These are phyloP conservation scores for Populus tremula DNA, from an alignment of 345 rosid genomes.

Conservation along the genomic window DNA sequence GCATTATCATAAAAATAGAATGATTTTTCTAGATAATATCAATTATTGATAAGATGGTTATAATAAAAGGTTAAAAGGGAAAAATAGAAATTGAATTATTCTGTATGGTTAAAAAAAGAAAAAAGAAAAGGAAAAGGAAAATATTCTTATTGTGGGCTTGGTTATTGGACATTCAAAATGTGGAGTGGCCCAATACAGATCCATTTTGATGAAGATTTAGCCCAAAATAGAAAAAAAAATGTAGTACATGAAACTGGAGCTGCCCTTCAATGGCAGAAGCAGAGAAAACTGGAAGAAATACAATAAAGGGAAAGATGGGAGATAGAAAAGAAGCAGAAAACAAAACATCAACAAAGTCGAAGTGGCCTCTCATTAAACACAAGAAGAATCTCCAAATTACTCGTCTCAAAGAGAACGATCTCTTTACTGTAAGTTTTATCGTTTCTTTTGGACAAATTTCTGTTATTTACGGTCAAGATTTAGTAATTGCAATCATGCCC, in stretches of 20 bases:
- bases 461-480: not conserved
- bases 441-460: not conserved
- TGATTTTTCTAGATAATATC: too few species aligned
- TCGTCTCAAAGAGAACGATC: constrained; percentile 59
- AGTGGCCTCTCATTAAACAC: constrained; percentile 62
- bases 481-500: not conserved
- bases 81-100: not conserved
- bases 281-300: constrained; percentile 1
- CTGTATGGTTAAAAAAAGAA: not conserved
- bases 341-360: constrained; percentile 25
- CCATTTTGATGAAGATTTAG: not conserved
- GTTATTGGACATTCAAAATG: not conserved
- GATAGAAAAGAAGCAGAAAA: constrained; percentile 29
- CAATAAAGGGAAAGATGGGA: constrained; percentile 47
- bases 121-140: too few species aligned
- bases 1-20: too few species aligned
- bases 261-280: constrained; percentile 30
- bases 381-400: constrained; percentile 49
- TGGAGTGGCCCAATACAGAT: not conserved
- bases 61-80: too few species aligned
- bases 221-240: not conserved
- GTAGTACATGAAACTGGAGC: not conserved
- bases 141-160: not conserved
- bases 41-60: too few species aligned
- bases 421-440: constrained; percentile 52